phyloP scores from a whole-genome alignment of 2,329 filamentous ascomycete species.

The Cryphonectria japonica region DNA sequence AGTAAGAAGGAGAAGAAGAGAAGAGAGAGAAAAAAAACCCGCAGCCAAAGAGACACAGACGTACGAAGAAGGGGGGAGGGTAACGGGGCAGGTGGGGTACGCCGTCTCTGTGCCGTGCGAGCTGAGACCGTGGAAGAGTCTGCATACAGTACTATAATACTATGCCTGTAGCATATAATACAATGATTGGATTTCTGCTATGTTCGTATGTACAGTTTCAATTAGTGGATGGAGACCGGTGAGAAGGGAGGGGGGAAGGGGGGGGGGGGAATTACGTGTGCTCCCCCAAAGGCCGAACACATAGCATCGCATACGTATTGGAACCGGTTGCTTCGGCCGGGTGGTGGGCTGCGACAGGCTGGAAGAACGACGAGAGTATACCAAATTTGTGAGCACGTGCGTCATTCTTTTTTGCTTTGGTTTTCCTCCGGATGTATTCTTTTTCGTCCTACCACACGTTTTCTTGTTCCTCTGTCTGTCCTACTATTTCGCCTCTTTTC shows the following conservation, averaged over 20 bases:
- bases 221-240: not conserved
- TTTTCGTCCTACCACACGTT: constrained; percentile 3
- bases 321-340: not conserved
- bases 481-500: not conserved
- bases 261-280: not conserved
- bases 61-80: not conserved
- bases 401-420: not conserved
- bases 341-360: not conserved
- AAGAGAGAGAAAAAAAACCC: not conserved
- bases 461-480: not conserved
- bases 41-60: not conserved
- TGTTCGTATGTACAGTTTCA: not conserved
- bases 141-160: not conserved
- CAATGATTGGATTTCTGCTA: too few relatives aligned
- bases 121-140: not conserved
- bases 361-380: not conserved
- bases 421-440: not conserved
- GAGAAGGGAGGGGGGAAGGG: too few relatives aligned
- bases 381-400: not conserved
- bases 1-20: not conserved
- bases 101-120: not conserved
- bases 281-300: not conserved
- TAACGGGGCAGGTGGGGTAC: not conserved
- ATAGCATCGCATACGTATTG: not conserved
- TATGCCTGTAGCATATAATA: not conserved